Evolutionary conservation across 2,329 filamentous ascomycete genomes (phyloP).

Genomic region (Ophiostoma populinum): DNA sequence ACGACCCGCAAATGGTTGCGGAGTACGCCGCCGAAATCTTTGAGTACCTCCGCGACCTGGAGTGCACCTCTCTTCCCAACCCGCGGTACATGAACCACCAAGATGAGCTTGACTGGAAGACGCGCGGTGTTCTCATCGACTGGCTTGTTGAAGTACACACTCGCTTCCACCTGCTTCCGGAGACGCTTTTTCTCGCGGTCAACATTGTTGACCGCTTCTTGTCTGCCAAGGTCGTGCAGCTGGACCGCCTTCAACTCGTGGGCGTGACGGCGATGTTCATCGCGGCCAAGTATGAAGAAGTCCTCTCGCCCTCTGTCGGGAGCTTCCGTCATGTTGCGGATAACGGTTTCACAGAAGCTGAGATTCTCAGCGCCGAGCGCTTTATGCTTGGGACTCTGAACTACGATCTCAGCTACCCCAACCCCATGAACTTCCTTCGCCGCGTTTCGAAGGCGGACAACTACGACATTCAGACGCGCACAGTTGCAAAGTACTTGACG

Average conservation of each 20-base stretch:
- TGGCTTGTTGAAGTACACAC: slow-evolving; percentile 98
- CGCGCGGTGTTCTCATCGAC: slow-evolving; percentile 89
- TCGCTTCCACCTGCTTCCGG: slow-evolving; percentile 84
- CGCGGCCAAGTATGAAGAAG: slow-evolving; percentile 96
- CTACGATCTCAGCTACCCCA: slow-evolving; percentile 96
- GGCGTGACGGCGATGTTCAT: slow-evolving; percentile 99
- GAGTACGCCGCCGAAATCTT: slow-evolving; percentile 97
- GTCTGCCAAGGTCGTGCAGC: slow-evolving; percentile 84
- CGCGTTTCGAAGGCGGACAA: slow-evolving; percentile 98
- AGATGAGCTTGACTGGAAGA: slow-evolving; percentile 94
- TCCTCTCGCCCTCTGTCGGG: slow-evolving; percentile 86
- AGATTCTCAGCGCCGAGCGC: slow-evolving; percentile 93
- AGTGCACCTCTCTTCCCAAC: slow-evolving; percentile 65
- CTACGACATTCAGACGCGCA: slow-evolving; percentile 96
- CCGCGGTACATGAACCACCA: slow-evolving; percentile 91
- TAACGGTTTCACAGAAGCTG: slow-evolving; percentile 84
- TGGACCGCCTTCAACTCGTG: slow-evolving; percentile 89
- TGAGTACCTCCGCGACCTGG: slow-evolving; percentile 79
- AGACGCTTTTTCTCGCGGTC: slow-evolving; percentile 90
- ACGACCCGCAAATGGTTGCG: slow-evolving; percentile 93
- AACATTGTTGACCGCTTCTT: slow-evolving; percentile 98
- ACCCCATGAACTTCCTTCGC: slow-evolving; percentile 98
- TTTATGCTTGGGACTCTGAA: slow-evolving; percentile 81
- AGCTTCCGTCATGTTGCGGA: slow-evolving; percentile 97
- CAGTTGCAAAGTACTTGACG: slow-evolving; percentile 91